Percentiles rank a stretch among this genome's conserved stretches.
Conservation (phyloP, 306 rosid species). For the Abrus pulchellus region DNA sequence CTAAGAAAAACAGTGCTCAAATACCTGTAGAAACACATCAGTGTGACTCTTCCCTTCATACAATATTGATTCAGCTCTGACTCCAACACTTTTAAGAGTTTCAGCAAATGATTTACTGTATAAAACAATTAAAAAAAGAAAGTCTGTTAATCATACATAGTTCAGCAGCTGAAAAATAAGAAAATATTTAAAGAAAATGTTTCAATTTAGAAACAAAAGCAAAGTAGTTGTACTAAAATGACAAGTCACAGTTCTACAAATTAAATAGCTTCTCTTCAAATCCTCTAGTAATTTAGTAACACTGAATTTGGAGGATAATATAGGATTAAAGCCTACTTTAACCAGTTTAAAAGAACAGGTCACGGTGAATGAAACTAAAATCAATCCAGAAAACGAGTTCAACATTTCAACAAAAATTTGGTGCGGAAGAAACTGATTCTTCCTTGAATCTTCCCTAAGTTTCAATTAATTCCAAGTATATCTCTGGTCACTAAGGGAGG, state of each 20-base stretch:
- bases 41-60: slow-evolving; percentile 93
- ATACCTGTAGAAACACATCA: slow-evolving; percentile 95
- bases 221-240: slow-evolving; percentile 6
- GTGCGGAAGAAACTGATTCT: background rate
- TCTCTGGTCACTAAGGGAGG: background rate
- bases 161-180: background rate
- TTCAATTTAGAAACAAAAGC: slow-evolving; percentile 26
- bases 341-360: background rate
- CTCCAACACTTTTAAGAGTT: slow-evolving; percentile 77
- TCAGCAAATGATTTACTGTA: slow-evolving; percentile 83
- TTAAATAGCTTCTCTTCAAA: background rate
- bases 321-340: slow-evolving; percentile 7
- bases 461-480: background rate
- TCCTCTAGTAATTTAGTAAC: background rate
- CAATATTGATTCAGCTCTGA: slow-evolving; percentile 71
- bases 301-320: background rate
- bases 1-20: slow-evolving; percentile 19
- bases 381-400: background rate
- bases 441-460: background rate
- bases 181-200: background rate
- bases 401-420: background rate
- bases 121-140: slow-evolving; percentile 1
- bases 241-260: background rate
- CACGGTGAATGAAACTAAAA: background rate
- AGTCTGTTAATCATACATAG: slow-evolving; percentile 37